phyloP scores from a whole-genome alignment of 2,329 filamentous ascomycete species.

The Ophiostoma pallidulum region DNA sequence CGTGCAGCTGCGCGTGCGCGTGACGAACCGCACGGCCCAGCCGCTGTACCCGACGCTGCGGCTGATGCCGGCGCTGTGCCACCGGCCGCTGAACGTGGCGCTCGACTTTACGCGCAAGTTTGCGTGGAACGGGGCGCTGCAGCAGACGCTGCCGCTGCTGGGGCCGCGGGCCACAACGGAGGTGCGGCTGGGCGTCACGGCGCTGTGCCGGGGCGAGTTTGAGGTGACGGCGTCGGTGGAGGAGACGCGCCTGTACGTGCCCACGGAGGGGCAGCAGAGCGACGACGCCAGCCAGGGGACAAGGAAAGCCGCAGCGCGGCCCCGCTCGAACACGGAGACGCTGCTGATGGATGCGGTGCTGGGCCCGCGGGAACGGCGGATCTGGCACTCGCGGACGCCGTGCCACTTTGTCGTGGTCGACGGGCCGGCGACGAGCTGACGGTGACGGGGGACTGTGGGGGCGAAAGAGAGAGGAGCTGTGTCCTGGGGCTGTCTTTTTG shows the following conservation, averaged over 20 bases:
- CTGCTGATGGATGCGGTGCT: constrained; percentile 51
- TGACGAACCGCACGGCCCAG: constrained; percentile 63
- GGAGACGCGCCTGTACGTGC: constrained; percentile 54
- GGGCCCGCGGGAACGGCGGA: constrained; percentile 49
- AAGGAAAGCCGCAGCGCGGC: constrained; percentile 23
- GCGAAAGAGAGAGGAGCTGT: no score
- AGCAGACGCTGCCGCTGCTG: constrained; percentile 60
- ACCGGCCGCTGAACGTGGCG: constrained; percentile 61
- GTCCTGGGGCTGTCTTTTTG: no score
- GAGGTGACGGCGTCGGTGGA: constrained; percentile 75
- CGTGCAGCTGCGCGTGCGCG: constrained; percentile 55
- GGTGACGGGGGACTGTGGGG: not conserved
- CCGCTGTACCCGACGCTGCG: constrained; percentile 65
- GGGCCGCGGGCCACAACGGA: constrained; percentile 48
- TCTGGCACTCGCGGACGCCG: constrained; percentile 54
- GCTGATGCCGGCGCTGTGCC: constrained; percentile 65
- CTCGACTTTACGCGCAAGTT: constrained; percentile 76
- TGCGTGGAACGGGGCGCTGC: constrained; percentile 75
- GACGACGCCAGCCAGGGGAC: constrained; percentile 14
- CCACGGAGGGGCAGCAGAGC: constrained; percentile 15
- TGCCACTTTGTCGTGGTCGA: constrained; percentile 47
- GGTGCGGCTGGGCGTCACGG: constrained; percentile 59
- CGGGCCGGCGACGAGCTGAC: constrained; percentile 3
- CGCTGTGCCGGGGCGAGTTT: constrained; percentile 71
- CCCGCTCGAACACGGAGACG: constrained; percentile 44